Conservation (phyloP, 768 basidiomycete species). For the Tylopilus sp. region DNA sequence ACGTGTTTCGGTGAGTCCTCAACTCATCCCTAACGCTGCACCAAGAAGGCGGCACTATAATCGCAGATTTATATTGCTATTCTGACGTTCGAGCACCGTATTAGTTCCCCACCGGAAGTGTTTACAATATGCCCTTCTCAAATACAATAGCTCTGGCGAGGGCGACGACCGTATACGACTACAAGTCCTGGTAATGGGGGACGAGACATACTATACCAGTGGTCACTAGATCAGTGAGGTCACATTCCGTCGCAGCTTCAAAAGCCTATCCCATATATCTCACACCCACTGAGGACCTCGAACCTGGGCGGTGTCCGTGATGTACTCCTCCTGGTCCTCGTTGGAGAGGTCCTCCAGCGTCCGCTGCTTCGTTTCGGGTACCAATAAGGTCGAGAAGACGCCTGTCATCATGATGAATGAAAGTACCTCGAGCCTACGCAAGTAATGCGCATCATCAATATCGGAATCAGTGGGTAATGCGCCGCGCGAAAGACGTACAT, state of each 20-base stretch:
- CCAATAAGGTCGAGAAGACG: not conserved
- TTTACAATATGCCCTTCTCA: not conserved
- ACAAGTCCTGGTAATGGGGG: not conserved
- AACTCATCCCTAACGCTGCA: too few species aligned
- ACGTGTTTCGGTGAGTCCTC: too few species aligned
- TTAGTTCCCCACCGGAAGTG: too few species aligned
- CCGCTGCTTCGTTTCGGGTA: not conserved
- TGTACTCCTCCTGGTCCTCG: not conserved
- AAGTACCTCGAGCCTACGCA: not conserved
- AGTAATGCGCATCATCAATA: not conserved
- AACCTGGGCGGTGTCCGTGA: not conserved
- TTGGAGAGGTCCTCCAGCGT: not conserved
- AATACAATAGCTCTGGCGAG: not conserved
- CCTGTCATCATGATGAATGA: not conserved
- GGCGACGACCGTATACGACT: not conserved
- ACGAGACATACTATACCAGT: not conserved
- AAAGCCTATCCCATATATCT: not conserved
- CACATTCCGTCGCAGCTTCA: not conserved
- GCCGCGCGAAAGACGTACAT: not conserved
- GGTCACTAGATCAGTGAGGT: not conserved
- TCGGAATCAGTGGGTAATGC: not conserved
- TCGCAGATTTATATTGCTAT: too few species aligned
- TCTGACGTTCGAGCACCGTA: too few species aligned
- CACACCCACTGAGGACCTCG: not conserved
- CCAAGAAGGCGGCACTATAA: too few species aligned